Evolutionary conservation across 2,329 filamentous ascomycete genomes (phyloP).

Genomic region (Endoconidiophora polonica): DNA sequence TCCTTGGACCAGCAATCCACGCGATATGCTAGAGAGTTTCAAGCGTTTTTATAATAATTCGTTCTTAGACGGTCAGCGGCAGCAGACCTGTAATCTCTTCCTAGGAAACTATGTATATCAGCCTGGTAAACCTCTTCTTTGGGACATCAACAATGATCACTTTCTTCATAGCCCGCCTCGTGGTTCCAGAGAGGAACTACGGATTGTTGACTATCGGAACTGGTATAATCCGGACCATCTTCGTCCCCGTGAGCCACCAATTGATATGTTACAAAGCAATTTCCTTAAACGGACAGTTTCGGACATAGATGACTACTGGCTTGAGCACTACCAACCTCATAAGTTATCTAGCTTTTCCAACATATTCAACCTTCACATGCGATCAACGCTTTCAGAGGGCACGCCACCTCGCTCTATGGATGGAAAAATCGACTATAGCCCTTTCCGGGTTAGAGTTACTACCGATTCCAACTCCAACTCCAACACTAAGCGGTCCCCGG

Average conservation of each 20-base stretch:
- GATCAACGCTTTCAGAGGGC: slow-evolving; percentile 65
- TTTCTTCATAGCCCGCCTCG: slow-evolving; percentile 81
- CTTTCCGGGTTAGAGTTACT: slow-evolving; percentile 64
- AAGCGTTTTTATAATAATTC: slow-evolving; percentile 99
- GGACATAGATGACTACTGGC: slow-evolving; percentile 85
- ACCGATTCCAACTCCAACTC: slow-evolving; percentile 32
- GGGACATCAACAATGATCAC: slow-evolving; percentile 90
- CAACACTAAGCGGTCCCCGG: slow-evolving; percentile 30
- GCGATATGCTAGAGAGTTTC: slow-evolving; percentile 98
- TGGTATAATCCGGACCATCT: slow-evolving; percentile 74
- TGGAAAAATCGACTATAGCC: slow-evolving; percentile 67
- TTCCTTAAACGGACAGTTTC: slow-evolving; percentile 13
- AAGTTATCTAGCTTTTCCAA: slow-evolving; percentile 81
- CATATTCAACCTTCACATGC: slow-evolving; percentile 85
- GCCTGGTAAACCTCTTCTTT: slow-evolving; percentile 83
- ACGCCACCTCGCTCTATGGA: slow-evolving; percentile 37
- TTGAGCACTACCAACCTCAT: slow-evolving; percentile 85
- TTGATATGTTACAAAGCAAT: neutral
- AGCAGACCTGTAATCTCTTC: slow-evolving; percentile 96
- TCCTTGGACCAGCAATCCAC: slow-evolving; percentile 92
- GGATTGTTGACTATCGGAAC: slow-evolving; percentile 56
- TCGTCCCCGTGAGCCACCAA: slow-evolving; percentile 40
- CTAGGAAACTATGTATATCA: slow-evolving; percentile 86
- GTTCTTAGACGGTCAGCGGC: slow-evolving; percentile 90
- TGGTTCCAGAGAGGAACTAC: slow-evolving; percentile 40